Percentiles rank a stretch among this genome's conserved stretches.
phyloP scores from a whole-genome alignment of 768 basidiomycete species.

The Leccinum obscurum region DNA sequence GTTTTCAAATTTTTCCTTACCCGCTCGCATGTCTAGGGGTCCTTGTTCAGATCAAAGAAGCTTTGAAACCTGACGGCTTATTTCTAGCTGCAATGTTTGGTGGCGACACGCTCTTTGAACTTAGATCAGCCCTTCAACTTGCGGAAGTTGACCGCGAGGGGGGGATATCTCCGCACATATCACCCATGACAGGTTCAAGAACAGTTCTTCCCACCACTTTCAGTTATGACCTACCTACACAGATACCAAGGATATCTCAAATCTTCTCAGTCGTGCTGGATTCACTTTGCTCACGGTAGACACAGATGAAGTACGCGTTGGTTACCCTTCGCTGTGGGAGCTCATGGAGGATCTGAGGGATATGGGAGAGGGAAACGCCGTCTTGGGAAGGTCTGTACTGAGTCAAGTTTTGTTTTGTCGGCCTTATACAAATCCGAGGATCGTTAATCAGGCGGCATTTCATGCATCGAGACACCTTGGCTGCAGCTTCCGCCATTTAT shows the following conservation, averaged over 20 bases:
- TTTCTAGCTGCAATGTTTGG: conserved; percentile 95
- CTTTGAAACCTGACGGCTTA: conserved; percentile 85
- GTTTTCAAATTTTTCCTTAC: conserved; percentile 3
- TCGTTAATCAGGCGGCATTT: conserved; percentile 52
- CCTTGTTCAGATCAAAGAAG: conserved; percentile 83
- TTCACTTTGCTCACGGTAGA: conserved; percentile 95
- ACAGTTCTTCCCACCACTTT: not conserved
- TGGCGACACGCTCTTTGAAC: conserved; percentile 94
- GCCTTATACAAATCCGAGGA: not conserved
- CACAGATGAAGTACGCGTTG: conserved; percentile 87
- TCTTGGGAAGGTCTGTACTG: conserved; percentile 68
- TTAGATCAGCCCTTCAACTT: conserved; percentile 91
- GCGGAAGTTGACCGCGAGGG: conserved; percentile 94
- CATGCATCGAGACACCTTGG: conserved; percentile 81
- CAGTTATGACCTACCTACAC: conserved; percentile 8
- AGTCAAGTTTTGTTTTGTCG: not conserved
- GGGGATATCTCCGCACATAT: conserved; percentile 94
- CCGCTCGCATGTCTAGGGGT: conserved; percentile 49
- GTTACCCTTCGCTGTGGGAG: conserved; percentile 96
- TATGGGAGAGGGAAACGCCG: conserved; percentile 96
- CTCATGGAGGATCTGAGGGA: conserved; percentile 89
- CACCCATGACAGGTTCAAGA: conserved; percentile 90
- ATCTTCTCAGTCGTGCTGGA: conserved; percentile 88
- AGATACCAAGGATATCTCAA: conserved; percentile 94
- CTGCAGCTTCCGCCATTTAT: conserved; percentile 93